phyloP scores from a whole-genome alignment of 805 yeast genomes.

The Kodamaea jinghongensis region DNA sequence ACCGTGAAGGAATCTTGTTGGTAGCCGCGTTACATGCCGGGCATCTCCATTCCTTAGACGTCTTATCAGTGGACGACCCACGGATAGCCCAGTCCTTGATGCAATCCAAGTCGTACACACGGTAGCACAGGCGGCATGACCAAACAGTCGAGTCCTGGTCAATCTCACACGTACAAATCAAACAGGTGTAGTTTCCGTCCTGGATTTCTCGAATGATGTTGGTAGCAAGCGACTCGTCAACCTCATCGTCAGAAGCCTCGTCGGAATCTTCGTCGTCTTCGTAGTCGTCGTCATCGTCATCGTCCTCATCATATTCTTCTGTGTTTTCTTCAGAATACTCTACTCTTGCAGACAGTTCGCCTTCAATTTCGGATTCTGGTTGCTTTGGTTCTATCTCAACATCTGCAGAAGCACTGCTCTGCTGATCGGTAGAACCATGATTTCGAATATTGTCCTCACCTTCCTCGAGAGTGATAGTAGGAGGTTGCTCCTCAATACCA shows the following conservation, averaged over 20 bases:
- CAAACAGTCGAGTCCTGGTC: constrained; percentile 65
- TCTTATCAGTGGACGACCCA: constrained; percentile 61
- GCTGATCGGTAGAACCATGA: no score
- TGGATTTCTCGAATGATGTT: constrained; percentile 57
- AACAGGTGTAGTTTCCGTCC: constrained; percentile 73
- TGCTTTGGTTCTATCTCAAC: no score
- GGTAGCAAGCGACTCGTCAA: constrained; percentile 32
- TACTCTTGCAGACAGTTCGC: constrained; percentile 7
- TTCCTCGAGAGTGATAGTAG: neutral
- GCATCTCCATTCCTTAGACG: constrained; percentile 72
- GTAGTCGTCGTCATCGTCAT: constrained; percentile 14
- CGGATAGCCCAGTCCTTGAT: constrained; percentile 82
- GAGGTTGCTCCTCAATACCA: neutral
- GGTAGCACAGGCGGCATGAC: constrained; percentile 73
- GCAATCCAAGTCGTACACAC: constrained; percentile 86
- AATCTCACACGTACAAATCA: constrained; percentile 85
- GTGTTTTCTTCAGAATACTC: constrained; percentile 6
- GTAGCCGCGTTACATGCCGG: constrained; percentile 69
- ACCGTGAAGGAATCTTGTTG: constrained; percentile 50
- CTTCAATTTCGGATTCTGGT: constrained; percentile 10
- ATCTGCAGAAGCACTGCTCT: no score
- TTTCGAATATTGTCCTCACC: neutral
- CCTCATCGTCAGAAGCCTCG: constrained; percentile 12
- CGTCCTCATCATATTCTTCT: constrained; percentile 5
- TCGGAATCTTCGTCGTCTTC: constrained; percentile 16